Evolutionary conservation across 192 early-diverging fungal species (phyloP), one percentile per base, ranked within the genome.

Genomic region (Paraglomus occultum): DNA sequence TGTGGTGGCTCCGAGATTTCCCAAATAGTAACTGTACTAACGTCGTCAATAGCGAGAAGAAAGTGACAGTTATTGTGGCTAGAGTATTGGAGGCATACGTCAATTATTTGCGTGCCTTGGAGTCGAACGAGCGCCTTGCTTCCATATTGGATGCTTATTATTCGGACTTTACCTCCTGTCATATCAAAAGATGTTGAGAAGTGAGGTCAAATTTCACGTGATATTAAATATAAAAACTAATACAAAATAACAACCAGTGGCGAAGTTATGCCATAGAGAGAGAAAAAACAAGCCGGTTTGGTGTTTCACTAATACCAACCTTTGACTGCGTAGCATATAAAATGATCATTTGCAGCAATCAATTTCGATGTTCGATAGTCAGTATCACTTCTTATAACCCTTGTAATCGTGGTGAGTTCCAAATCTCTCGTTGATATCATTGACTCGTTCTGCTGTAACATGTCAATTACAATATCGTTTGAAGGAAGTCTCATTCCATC

Each of bases 261-360:
- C 31, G 3, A 31, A 31, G 3, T 31, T 31, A 51, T 51, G 50
- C 12, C 12, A 51, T 51, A 1, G 17, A 51, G 12, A 18, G 17
- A 11, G 53, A 6, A 55, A 18, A 57, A 18, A 57, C 2, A 22
- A 57, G 43, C 58, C n/a, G 17, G 15, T 18, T 5, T 70, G 7
- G 6, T 6, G 44, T 40, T 53, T 20, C n/a, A 14, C 22, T 12
- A n/a, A 54, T 15, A 39, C 20, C 40, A 40, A 82, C 80, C 80
- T 70, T 82, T 82, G 12, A 78, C 75, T n/a, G 73, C 72, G 57
- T 82, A 82, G 40, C 80, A 79, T 46, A 82, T 82, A 38, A 75
- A 82, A 17, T 70, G 70, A 7, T 71, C 73, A 70, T 78, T 82
- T 10, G 77, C 80, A 7, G 80, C 74, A 11, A 82, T 73, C 62